phyloP scores from a whole-genome alignment of 1,284 basidiomycete genomes.

The Tilletia setariae region DNA sequence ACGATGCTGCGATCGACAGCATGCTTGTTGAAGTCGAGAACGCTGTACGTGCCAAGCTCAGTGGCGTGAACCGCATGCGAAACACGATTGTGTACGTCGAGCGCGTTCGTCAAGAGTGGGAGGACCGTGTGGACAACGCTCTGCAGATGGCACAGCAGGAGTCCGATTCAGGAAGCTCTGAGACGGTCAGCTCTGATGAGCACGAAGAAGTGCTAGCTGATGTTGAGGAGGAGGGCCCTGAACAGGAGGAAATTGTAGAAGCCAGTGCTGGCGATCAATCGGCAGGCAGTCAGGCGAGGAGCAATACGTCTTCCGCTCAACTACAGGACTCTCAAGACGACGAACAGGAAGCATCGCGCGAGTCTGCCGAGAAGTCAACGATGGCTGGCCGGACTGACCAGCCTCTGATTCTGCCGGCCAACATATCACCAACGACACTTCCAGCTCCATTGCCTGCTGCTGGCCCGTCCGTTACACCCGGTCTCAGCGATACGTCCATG shows the following conservation, averaged over 20 bases:
- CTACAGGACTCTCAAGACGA: not conserved
- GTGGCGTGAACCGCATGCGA: slow-evolving; percentile 91
- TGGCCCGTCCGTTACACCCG: slow-evolving; percentile 14
- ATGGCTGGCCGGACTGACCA: too few species aligned
- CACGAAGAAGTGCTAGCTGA: slow-evolving; percentile 26
- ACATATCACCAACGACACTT: not conserved
- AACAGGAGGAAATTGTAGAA: slow-evolving; percentile 2
- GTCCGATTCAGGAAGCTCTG: not conserved
- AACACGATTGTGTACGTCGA: slow-evolving; percentile 97
- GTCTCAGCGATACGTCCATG: not conserved
- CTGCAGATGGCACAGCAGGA: slow-evolving; percentile 59
- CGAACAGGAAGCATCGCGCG: not conserved
- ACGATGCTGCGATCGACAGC: slow-evolving; percentile 77
- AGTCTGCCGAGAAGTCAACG: too few species aligned
- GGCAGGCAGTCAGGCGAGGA: not conserved
- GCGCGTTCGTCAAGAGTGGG: slow-evolving; percentile 96
- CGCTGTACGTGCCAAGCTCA: slow-evolving; percentile 86
- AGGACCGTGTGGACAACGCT: slow-evolving; percentile 72
- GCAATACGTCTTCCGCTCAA: not conserved
- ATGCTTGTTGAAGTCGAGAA: slow-evolving; percentile 81
- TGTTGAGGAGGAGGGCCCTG: slow-evolving; percentile 13
- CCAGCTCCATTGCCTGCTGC: slow-evolving; percentile 11
- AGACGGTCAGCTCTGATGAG: slow-evolving; percentile 18
- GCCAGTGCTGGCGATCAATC: slow-evolving; percentile 46
- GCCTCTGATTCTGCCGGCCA: not conserved